Conservation (phyloP, 306 rosid species). For the Quercus variabilis region DNA sequence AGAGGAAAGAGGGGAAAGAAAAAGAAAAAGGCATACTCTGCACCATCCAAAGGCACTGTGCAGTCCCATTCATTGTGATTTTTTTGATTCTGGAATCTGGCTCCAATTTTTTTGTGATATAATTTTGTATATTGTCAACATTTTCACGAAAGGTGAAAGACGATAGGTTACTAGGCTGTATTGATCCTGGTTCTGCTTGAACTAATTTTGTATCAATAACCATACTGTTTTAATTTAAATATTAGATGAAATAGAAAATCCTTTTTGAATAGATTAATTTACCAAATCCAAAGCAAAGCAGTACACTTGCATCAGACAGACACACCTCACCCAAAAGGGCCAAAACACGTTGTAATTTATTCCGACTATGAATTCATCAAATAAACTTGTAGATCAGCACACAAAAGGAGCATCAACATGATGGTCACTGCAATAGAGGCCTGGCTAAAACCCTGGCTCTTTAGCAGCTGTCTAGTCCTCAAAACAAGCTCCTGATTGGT, state of each 20-base stretch:
- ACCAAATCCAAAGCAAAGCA: conserved; percentile 13
- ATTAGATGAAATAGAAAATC: conserved; percentile 40
- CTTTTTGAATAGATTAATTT: conserved; percentile 11
- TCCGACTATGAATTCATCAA: not conserved
- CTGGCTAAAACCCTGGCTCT: conserved; percentile 67
- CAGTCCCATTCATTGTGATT: conserved; percentile 33
- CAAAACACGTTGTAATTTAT: not conserved
- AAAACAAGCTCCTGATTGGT: conserved; percentile 53
- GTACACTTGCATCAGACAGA: not conserved
- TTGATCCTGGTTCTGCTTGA: conserved; percentile 21
- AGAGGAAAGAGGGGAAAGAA: conserved; percentile 8
- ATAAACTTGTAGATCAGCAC: conserved; percentile 14
- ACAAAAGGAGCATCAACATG: conserved; percentile 47
- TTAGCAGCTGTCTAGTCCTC: conserved; percentile 50
- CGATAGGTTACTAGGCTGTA: conserved; percentile 39
- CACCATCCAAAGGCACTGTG: conserved; percentile 46
- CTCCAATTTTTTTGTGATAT: conserved; percentile 44
- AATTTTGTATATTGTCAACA: conserved; percentile 51
- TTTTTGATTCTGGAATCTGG: conserved; percentile 13
- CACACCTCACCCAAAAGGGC: not conserved
- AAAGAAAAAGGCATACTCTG: conserved; percentile 24
- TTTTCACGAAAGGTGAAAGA: conserved; percentile 30
- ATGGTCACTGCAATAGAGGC: conserved; percentile 67
- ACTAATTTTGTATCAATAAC: conserved; percentile 41
- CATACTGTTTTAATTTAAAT: conserved; percentile 21